Percentiles rank a stretch among this genome's conserved stretches.
These are phyloP conservation scores for Colletotrichum tropicale DNA, from an alignment of 2,329 filamentous ascomycete species.

Conservation along the genomic window DNA sequence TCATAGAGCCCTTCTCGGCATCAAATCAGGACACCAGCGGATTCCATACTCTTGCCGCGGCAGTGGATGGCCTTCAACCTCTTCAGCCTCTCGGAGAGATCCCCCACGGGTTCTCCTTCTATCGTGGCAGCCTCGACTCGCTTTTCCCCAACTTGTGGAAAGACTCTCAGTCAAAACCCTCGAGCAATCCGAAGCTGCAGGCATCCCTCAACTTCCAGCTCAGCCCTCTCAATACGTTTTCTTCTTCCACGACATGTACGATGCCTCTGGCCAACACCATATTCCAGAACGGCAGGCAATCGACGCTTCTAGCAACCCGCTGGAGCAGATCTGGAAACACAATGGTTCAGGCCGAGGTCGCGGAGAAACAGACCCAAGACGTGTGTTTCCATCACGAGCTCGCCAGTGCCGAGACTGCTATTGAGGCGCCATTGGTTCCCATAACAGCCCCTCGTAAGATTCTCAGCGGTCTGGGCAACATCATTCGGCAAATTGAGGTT, in stretches of 20 bases:
- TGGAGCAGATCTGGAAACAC: constrained; percentile 33
- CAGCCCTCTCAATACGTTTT: background rate
- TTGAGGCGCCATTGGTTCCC: constrained; percentile 56
- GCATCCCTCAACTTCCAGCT: constrained; percentile 4
- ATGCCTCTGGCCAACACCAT: constrained; percentile 79
- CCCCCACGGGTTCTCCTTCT: constrained; percentile 54
- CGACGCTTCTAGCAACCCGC: constrained; percentile 57
- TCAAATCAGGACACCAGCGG: constrained; percentile 17
- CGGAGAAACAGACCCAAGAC: constrained; percentile 44
- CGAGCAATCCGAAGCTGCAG: background rate
- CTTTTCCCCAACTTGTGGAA: constrained; percentile 54
- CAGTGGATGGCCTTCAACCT: constrained; percentile 59
- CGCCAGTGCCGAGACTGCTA: constrained; percentile 26
- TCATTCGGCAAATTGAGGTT: constrained; percentile 68
- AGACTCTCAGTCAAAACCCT: background rate
- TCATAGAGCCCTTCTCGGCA: constrained; percentile 20
- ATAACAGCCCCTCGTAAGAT: constrained; percentile 69
- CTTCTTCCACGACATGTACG: constrained; percentile 38
- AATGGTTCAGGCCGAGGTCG: constrained; percentile 30
- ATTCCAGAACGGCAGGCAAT: constrained; percentile 71
- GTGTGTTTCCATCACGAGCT: constrained; percentile 27
- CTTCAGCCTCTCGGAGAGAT: constrained; percentile 31
- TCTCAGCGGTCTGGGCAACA: constrained; percentile 75
- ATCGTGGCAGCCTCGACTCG: constrained; percentile 44
- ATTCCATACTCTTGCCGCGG: constrained; percentile 56